Evolutionary conservation across 2,329 filamentous ascomycete genomes (phyloP).

Genomic region (Mariannaea elegans): DNA sequence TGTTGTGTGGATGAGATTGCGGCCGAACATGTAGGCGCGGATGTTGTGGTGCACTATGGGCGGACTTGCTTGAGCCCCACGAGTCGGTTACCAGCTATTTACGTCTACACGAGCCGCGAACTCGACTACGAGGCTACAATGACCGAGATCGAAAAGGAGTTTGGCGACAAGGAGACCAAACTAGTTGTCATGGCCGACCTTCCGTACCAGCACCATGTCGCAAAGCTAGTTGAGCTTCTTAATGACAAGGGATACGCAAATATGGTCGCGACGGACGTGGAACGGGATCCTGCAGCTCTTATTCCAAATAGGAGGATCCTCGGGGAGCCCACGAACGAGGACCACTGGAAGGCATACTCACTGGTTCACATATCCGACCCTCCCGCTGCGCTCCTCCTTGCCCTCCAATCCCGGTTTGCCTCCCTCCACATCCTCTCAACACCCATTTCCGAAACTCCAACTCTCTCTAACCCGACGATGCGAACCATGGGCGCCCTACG

Average conservation of each 20-base stretch:
- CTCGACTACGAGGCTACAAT: constrained; percentile 69
- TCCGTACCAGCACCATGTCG: constrained; percentile 81
- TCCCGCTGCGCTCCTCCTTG: constrained; percentile 83
- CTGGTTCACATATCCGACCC: constrained; percentile 88
- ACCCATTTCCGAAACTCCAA: constrained; percentile 59
- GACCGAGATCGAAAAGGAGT: constrained; percentile 72
- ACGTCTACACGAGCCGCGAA: constrained; percentile 82
- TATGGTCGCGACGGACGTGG: constrained; percentile 74
- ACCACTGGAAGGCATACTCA: constrained; percentile 71
- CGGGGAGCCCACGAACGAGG: constrained; percentile 49
- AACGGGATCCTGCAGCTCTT: constrained; percentile 79
- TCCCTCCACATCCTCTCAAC: constrained; percentile 82
- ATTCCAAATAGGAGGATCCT: constrained; percentile 83
- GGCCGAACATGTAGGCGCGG: constrained; percentile 89
- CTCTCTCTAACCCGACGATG: constrained; percentile 54
- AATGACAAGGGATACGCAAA: constrained; percentile 72
- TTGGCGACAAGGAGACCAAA: constrained; percentile 68
- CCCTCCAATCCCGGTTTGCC: constrained; percentile 82
- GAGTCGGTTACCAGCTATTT: constrained; percentile 84
- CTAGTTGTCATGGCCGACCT: constrained; percentile 89
- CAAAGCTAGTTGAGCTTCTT: constrained; percentile 64
- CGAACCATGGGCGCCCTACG: constrained; percentile 70
- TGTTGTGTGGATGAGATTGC: constrained; percentile 98
- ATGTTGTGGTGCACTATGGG: constrained; percentile 94
- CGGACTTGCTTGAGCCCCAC: constrained; percentile 92